Conservation (phyloP, 768 basidiomycete genomes). For the Serendipita sp. region DNA sequence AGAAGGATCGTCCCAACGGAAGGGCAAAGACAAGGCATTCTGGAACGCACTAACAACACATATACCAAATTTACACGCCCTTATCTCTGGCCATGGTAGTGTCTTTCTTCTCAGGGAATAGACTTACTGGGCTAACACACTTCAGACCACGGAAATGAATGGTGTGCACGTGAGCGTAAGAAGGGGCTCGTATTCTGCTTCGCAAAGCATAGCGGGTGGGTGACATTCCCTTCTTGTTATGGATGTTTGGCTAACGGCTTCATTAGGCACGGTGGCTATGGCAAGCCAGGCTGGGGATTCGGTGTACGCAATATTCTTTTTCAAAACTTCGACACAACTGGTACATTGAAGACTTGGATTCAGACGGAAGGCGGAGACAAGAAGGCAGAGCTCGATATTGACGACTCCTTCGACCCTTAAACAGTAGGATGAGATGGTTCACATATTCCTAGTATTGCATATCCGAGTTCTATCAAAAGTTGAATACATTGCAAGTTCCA, state of each 20-base stretch:
- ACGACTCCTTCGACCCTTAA: slow-evolving; percentile 8
- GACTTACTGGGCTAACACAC: neutral
- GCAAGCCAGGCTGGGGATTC: slow-evolving; percentile 36
- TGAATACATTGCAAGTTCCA: too few species aligned
- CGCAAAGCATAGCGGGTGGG: slow-evolving; percentile 56
- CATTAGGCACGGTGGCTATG: slow-evolving; percentile 56
- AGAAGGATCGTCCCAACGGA: slow-evolving; percentile 41
- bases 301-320: slow-evolving; percentile 53
- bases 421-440: neutral
- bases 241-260: slow-evolving; percentile 6
- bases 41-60: slow-evolving; percentile 43
- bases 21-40: slow-evolving; percentile 40
- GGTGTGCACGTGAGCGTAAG: slow-evolving; percentile 53
- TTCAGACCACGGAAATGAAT: slow-evolving; percentile 62
- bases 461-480: too few species aligned
- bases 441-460: too few species aligned
- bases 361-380: slow-evolving; percentile 43
- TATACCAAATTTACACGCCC: slow-evolving; percentile 48
- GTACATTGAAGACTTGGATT: slow-evolving; percentile 46
- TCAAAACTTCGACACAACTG: slow-evolving; percentile 29
- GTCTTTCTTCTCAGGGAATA: neutral
- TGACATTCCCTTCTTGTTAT: neutral
- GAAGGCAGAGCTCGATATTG: slow-evolving; percentile 35
- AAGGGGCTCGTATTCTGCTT: slow-evolving; percentile 59
- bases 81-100: slow-evolving; percentile 57